Conservation (phyloP, 352 stramenopile species). For the Phytophthora pistaciae region DNA sequence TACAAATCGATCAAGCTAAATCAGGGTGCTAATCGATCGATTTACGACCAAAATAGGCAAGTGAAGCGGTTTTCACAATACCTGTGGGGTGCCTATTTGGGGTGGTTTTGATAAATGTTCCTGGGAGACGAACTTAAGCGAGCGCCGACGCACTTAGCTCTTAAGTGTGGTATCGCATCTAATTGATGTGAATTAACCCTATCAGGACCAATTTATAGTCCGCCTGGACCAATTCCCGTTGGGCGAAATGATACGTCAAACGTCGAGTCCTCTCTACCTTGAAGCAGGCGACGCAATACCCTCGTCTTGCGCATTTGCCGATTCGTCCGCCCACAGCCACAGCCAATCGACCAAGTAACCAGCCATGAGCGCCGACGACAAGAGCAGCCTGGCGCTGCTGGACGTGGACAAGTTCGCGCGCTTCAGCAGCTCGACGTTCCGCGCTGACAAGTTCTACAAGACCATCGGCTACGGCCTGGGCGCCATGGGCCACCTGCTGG, state of each 20-base stretch:
- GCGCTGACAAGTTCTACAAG: conserved; percentile 88
- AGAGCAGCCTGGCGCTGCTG: conserved; percentile 38
- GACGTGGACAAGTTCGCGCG: conserved; percentile 78
- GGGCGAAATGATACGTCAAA: conserved; percentile 22
- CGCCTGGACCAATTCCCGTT: background rate
- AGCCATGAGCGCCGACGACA: conserved; percentile 28
- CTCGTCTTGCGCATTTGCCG: conserved; percentile 12
- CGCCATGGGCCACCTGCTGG: conserved; percentile 62
- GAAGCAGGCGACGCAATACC: conserved; percentile 26
- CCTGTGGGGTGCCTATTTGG: no score
- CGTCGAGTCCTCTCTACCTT: conserved; percentile 1
- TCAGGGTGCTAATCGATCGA: no score
- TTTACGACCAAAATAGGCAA: no score
- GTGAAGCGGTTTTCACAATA: no score
- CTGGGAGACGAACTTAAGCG: no score
- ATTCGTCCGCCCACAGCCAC: conserved; percentile 1
- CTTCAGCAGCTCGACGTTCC: conserved; percentile 66
- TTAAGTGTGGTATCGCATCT: no score
- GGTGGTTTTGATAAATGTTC: no score
- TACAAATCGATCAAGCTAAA: no score
- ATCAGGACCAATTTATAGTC: background rate
- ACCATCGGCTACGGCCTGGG: conserved; percentile 80
- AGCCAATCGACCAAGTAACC: background rate
- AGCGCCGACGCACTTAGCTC: no score
- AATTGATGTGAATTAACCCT: no score